Conservation (phyloP, 2,329 filamentous ascomycete genomes). For the Podosphaera fusca region DNA sequence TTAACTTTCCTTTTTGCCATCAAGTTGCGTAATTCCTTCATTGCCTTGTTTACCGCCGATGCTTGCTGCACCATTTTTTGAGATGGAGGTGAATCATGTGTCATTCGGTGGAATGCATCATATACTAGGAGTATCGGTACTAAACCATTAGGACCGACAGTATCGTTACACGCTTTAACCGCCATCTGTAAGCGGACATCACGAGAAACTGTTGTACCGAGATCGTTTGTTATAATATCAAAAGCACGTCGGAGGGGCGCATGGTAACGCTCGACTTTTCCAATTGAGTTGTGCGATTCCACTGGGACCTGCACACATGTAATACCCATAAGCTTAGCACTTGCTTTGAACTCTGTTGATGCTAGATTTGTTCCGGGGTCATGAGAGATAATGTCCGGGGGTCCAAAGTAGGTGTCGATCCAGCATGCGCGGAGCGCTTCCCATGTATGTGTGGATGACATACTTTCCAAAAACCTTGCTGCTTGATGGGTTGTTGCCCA, state of each 20-base stretch:
- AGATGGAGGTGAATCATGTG: background rate
- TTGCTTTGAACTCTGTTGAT: background rate
- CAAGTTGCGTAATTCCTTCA: background rate
- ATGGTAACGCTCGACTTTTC: background rate
- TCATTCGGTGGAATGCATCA: background rate
- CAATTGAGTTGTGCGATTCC: background rate
- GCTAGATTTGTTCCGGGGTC: constrained; percentile 1
- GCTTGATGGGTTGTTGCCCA: background rate
- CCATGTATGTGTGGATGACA: background rate
- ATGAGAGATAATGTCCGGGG: background rate
- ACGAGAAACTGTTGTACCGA: background rate
- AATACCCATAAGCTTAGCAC: constrained; percentile 1
- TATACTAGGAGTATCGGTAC: background rate
- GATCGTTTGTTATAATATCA: background rate
- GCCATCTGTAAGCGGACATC: background rate
- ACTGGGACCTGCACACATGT: background rate
- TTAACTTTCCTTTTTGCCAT: background rate
- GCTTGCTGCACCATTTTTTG: background rate
- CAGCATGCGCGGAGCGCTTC: background rate
- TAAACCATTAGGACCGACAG: background rate
- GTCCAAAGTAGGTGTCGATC: background rate
- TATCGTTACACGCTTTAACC: background rate
- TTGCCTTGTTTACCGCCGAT: background rate
- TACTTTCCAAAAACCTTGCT: background rate
- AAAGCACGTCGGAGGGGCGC: background rate